Conservation (phyloP, 2,329 filamentous ascomycete species). For the Alternaria atra region DNA sequence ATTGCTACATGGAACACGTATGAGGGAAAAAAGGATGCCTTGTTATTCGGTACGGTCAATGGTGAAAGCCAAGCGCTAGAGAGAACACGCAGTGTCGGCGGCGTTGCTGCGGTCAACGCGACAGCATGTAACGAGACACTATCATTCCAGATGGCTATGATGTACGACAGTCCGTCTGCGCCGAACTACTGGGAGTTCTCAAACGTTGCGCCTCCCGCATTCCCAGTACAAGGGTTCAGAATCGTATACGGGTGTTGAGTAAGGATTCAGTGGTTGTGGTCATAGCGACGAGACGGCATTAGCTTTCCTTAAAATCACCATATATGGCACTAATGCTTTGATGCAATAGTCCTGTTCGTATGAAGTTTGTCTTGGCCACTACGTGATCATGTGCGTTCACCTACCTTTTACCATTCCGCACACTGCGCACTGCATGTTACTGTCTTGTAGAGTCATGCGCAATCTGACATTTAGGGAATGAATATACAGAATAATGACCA, state of each 20-base stretch:
- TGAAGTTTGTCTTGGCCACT: background rate
- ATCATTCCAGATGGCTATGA: slow-evolving; percentile 43
- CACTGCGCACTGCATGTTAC: background rate
- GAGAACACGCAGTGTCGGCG: slow-evolving; percentile 23
- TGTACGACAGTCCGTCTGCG: slow-evolving; percentile 23
- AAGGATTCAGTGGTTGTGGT: background rate
- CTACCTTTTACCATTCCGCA: background rate
- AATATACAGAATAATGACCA: background rate
- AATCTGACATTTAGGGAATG: background rate
- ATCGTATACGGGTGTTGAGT: slow-evolving; percentile 37
- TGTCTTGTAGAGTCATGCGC: background rate
- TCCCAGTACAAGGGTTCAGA: slow-evolving; percentile 39
- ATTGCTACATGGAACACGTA: slow-evolving; percentile 36
- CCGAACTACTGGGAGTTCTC: slow-evolving; percentile 44
- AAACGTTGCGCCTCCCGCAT: slow-evolving; percentile 34
- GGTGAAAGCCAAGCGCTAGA: slow-evolving; percentile 28
- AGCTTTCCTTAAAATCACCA: background rate
- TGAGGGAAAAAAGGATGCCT: slow-evolving; percentile 13
- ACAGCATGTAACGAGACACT: slow-evolving; percentile 37
- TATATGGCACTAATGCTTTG: background rate
- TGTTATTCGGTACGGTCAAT: slow-evolving; percentile 35
- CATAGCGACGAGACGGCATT: background rate
- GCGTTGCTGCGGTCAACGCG: slow-evolving; percentile 27
- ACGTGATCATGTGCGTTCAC: background rate
- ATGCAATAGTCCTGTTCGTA: background rate